phyloP scores from a whole-genome alignment of 768 basidiomycete species.

The Phlebiopsis flavidoalba region DNA sequence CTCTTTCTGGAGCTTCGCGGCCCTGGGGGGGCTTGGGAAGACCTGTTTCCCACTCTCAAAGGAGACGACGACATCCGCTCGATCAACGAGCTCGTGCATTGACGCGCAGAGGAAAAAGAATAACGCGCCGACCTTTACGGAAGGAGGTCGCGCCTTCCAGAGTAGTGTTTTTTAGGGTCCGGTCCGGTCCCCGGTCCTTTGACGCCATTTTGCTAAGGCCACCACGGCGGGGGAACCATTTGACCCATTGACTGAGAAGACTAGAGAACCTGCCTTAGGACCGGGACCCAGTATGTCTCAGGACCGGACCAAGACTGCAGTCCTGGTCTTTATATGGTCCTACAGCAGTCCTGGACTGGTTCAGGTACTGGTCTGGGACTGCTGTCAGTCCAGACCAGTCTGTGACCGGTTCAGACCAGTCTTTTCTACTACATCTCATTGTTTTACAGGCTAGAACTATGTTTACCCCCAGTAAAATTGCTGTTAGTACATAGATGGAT shows the following conservation, averaged over 20 bases:
- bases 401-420: too few species aligned
- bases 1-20: background rate
- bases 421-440: too few species aligned
- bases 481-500: too few species aligned
- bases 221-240: background rate
- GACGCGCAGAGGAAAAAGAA: background rate
- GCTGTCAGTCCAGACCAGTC: too few species aligned
- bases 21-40: background rate
- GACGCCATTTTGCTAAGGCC: too few species aligned
- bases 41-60: background rate
- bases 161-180: background rate
- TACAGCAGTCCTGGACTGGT: too few species aligned
- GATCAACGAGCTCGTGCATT: background rate
- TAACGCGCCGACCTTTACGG: background rate
- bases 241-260: background rate
- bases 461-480: too few species aligned
- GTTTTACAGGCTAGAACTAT: too few species aligned
- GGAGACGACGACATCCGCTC: background rate
- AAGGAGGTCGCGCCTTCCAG: background rate
- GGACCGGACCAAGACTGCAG: too few species aligned
- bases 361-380: too few species aligned
- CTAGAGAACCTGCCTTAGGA: background rate
- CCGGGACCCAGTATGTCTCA: background rate
- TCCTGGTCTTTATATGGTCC: too few species aligned
- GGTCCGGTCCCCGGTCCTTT: too few species aligned